Percentiles rank a stretch among this genome's conserved stretches.
Conservation (phyloP, 164 flowering plant species). For the Nymphaea colorata region DNA sequence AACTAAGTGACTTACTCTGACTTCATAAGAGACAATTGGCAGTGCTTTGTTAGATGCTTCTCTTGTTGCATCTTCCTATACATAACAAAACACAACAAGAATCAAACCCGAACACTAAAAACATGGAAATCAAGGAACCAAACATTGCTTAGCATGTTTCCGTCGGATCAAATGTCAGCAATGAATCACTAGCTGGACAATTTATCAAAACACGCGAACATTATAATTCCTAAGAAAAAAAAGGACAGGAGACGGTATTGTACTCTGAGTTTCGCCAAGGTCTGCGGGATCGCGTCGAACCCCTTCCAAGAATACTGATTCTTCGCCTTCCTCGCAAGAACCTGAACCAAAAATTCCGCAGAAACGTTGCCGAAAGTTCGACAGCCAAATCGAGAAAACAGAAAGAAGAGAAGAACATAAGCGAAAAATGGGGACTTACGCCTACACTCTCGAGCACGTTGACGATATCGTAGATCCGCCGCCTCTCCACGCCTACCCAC, state of each 20-base stretch:
- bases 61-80: slow-evolving; percentile 51
- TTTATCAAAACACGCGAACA: no score
- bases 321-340: slow-evolving; percentile 72
- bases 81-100: no score
- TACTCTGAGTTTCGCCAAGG: slow-evolving; percentile 63
- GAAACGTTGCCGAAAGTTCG: background rate
- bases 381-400: background rate
- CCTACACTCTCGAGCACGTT: slow-evolving; percentile 95
- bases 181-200: no score
- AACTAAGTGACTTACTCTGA: slow-evolving; percentile 28
- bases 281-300: slow-evolving; percentile 58
- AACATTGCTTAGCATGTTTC: no score
- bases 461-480: slow-evolving; percentile 95
- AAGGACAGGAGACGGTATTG: background rate
- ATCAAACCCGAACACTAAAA: no score
- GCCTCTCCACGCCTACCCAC: slow-evolving; percentile 78
- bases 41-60: slow-evolving; percentile 14
- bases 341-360: slow-evolving; percentile 21
- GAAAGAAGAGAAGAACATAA: background rate
- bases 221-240: no score
- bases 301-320: slow-evolving; percentile 89
- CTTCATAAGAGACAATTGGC: slow-evolving; percentile 8
- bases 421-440: slow-evolving; percentile 24
- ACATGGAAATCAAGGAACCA: no score
- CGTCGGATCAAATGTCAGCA: no score